Conservation (phyloP, 768 basidiomycete genomes). For the Tulasnella sp. region DNA sequence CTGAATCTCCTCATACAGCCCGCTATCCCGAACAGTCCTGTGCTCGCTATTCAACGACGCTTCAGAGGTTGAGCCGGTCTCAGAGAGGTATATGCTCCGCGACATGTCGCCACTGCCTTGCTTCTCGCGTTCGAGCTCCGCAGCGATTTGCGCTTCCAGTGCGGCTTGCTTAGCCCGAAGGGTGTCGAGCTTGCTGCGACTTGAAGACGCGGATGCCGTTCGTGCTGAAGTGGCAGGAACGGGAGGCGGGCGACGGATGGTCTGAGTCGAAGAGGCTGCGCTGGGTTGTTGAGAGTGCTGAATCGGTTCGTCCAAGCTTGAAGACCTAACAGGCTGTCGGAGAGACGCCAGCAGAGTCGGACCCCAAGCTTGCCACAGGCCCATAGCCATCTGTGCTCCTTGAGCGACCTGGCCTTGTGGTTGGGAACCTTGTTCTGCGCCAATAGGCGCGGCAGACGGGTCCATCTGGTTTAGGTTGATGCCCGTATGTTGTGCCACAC, state of each 20-base stretch:
- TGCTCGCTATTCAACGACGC: constrained; percentile 15
- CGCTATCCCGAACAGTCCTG: neutral
- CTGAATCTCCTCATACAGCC: constrained; percentile 21
- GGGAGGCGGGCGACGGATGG: neutral
- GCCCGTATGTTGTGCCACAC: constrained; percentile 28
- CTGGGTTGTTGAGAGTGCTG: constrained; percentile 46
- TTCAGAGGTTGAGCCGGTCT: neutral
- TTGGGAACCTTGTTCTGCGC: constrained; percentile 20
- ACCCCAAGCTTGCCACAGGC: constrained; percentile 76
- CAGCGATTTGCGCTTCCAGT: constrained; percentile 34
- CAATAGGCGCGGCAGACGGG: neutral
- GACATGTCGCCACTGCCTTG: constrained; percentile 6
- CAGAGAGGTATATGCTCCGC: neutral
- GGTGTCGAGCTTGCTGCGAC: constrained; percentile 48
- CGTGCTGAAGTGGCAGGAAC: neutral
- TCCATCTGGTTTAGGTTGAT: constrained; percentile 22
- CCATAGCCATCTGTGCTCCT: constrained; percentile 57
- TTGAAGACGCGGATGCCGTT: neutral
- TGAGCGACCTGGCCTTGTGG: constrained; percentile 50
- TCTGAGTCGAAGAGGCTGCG: constrained; percentile 40
- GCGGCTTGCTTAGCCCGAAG: constrained; percentile 59
- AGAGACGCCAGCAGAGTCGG: constrained; percentile 67
- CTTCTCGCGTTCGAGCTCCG: neutral
- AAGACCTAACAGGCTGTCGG: constrained; percentile 49
- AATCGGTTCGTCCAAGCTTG: constrained; percentile 10